Base-by-base conservation (phyloP, 805 yeast genomes). In the Ascoidea asiatica region DNA sequence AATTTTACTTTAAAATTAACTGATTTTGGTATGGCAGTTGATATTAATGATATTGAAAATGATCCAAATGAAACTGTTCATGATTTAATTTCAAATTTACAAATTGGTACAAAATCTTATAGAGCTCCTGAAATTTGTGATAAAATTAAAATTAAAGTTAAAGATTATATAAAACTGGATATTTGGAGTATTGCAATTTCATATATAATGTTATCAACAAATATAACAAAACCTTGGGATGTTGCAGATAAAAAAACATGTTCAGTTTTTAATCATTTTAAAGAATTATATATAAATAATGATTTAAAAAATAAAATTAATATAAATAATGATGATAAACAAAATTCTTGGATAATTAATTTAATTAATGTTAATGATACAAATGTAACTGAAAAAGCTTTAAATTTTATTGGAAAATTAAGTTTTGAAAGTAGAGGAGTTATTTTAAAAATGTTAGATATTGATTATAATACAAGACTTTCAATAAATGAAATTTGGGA, bases 1-100 rank as follows among this genome's bases (percentile, higher is more conserved):
- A 66, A 67, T 36, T 98, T 97, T 0, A 97, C 88, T 61, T 60
- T 92, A 48, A 92, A 92, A 61, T 64, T 94, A 48, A 89, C 97
- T 0, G 98, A 92, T 63, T 92, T 92, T 66, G 99, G 99, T 5
- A 48, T 50, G 54, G 39, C 44, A 17, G 37, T 44, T 36, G 36
- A 44, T 37, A 15, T 46, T 22, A 33, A 45, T 19, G 40, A 20
- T 15, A 13, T 35, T 13, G 19, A 19, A 17, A n/a, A 19, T 7
- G 13, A 19, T 21, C 19, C 8, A 17, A 37, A 6, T 41, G 13
- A 8, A 4, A 11, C 11, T 21, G 41, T 19, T 18, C 18, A 36
- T 13, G 37, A 37, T 13, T 5, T 8, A 6, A n/a, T 8, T 42
- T n/a, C 15, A 15, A 21, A 41, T 38, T 5, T n/a, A 15, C 6